A percentile compares a stretch with the other conserved stretches of the same genome.
Evolutionary conservation across 2,329 filamentous ascomycete species (phyloP).

Genomic region (Kalaharituber pfeilii): DNA sequence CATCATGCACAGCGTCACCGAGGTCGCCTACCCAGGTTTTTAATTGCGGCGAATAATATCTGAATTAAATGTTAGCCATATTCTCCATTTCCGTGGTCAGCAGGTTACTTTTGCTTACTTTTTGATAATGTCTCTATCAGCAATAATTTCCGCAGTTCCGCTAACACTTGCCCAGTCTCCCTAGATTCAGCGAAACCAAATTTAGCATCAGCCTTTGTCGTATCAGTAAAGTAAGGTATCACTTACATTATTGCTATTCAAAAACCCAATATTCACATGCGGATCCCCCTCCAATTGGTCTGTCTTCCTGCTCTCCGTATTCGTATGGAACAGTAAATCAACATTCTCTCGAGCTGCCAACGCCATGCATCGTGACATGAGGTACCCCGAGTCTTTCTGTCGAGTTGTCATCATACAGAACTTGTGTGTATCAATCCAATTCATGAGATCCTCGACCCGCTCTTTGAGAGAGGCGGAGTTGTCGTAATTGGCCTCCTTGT

Average conservation of each 20-base stretch:
- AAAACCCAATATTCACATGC: slow-evolving; percentile 66
- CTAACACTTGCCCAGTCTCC: slow-evolving; percentile 79
- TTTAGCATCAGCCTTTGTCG: too few species aligned
- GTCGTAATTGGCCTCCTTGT: slow-evolving; percentile 19
- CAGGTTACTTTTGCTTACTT: too few species aligned
- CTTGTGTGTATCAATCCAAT: slow-evolving; percentile 56
- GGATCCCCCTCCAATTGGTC: slow-evolving; percentile 56
- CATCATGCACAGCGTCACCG: slow-evolving; percentile 67
- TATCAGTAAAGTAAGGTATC: too few species aligned
- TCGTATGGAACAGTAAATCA: slow-evolving; percentile 79
- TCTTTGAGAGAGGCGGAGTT: slow-evolving; percentile 16
- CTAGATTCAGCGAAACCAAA: slow-evolving; percentile 27
- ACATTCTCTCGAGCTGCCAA: slow-evolving; percentile 59
- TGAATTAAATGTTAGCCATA: too few species aligned
- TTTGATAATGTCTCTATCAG: slow-evolving; percentile 48
- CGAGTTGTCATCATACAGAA: slow-evolving; percentile 77
- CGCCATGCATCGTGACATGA: slow-evolving; percentile 76
- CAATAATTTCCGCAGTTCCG: slow-evolving; percentile 52
- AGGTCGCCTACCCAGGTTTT: slow-evolving; percentile 81
- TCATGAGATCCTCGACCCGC: slow-evolving; percentile 56
- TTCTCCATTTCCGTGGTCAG: too few species aligned
- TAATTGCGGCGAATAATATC: slow-evolving; percentile 50
- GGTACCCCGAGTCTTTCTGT: slow-evolving; percentile 42
- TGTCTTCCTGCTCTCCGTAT: slow-evolving; percentile 77
- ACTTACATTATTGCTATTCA: too few species aligned